phyloP scores from a whole-genome alignment of 2,329 filamentous ascomycete species.

The Cryphonectria naterciae region DNA sequence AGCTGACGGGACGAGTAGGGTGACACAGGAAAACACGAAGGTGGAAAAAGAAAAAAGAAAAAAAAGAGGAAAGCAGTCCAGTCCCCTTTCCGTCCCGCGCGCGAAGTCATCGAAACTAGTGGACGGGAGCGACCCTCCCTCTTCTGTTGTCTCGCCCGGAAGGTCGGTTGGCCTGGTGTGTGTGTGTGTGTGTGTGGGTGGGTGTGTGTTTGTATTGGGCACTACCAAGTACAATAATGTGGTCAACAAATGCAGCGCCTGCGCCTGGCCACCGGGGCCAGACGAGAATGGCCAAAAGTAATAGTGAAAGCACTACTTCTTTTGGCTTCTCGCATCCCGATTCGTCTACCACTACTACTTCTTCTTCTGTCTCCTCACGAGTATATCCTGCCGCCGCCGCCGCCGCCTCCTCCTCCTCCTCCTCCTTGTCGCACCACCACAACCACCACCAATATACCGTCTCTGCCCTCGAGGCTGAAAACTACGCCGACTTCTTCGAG shows the following conservation, averaged over 20 bases:
- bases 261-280: constrained; percentile 23
- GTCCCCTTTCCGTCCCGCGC: constrained; percentile 21
- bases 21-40: constrained; percentile 26
- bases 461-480: constrained; percentile 30
- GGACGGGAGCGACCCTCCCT: constrained; percentile 19
- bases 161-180: constrained; percentile 25
- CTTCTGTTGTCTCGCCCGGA: constrained; percentile 17
- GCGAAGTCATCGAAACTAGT: constrained; percentile 28
- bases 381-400: constrained; percentile 5
- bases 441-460: constrained; percentile 23
- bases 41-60: constrained; percentile 4
- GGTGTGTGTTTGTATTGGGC: not conserved
- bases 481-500: constrained; percentile 52
- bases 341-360: not conserved
- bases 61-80: not conserved
- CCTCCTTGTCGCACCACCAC: not conserved
- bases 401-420: not conserved
- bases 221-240: constrained; percentile 18
- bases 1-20: constrained; percentile 26
- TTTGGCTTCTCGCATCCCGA: constrained; percentile 16
- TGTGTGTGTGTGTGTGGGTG: constrained; percentile 7
- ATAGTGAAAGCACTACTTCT: constrained; percentile 22
- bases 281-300: constrained; percentile 26
- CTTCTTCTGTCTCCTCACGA: constrained; percentile 15
- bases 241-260: constrained; percentile 23